phyloP scores from a whole-genome alignment of 1,284 basidiomycete species.

The Xanthoconium separans region DNA sequence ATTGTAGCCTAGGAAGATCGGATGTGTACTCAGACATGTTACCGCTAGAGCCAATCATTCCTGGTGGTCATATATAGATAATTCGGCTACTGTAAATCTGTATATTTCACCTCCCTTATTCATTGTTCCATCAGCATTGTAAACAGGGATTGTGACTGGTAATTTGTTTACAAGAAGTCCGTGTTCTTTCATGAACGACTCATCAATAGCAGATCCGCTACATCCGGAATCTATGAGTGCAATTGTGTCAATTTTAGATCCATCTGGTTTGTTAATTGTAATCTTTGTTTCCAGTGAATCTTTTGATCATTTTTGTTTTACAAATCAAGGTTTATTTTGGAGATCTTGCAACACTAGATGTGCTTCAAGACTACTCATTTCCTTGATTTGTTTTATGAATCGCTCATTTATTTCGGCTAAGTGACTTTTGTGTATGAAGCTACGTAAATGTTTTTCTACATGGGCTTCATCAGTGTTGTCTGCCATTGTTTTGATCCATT shows the following conservation, averaged over 20 bases:
- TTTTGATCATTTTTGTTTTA: neutral
- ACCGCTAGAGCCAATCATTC: neutral
- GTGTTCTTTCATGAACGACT: neutral
- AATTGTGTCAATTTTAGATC: no score
- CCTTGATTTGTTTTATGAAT: no score
- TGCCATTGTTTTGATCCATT: no score
- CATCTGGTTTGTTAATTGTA: no score
- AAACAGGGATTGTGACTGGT: neutral
- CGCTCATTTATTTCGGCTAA: no score
- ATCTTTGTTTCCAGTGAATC: neutral
- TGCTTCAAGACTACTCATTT: neutral
- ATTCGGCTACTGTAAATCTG: neutral
- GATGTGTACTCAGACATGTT: neutral
- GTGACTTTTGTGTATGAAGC: no score
- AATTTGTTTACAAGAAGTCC: neutral
- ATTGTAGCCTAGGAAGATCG: neutral
- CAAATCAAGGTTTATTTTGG: neutral
- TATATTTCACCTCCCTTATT: accelerated
- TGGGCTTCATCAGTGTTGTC: no score
- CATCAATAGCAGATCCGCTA: neutral
- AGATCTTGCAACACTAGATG: neutral
- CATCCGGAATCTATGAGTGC: neutral
- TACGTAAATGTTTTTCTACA: no score
- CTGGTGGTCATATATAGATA: accelerated
- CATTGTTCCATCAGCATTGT: neutral